Conservation (phyloP, 2,329 filamentous ascomycete species). For the Aspergillus puulaauensis region DNA sequence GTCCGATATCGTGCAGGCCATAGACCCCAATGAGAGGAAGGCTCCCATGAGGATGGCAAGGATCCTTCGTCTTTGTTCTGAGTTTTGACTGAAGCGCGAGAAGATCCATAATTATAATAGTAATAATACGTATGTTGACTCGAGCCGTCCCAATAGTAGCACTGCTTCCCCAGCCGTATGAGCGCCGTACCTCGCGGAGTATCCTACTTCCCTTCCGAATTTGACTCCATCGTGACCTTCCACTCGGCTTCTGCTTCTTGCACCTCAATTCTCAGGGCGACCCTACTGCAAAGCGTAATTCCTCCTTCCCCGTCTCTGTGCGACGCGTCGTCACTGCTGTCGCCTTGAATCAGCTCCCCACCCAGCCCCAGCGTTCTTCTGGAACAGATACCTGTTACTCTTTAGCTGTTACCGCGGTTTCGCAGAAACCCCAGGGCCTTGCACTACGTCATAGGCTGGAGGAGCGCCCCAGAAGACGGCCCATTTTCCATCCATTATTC, state of each 20-base stretch:
- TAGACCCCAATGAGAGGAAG: neutral
- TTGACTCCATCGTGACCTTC: constrained; percentile 9
- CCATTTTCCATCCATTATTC: constrained; percentile 19
- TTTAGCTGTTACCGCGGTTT: constrained; percentile 18
- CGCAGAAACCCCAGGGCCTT: constrained; percentile 18
- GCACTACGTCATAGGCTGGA: constrained; percentile 32
- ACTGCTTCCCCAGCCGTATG: neutral
- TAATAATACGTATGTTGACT: too few relatives aligned
- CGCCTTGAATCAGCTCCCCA: neutral
- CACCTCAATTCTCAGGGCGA: neutral
- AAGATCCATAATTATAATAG: too few relatives aligned
- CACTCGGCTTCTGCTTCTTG: constrained; percentile 1
- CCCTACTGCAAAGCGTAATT: neutral
- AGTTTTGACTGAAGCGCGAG: too few relatives aligned
- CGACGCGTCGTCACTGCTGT: neutral
- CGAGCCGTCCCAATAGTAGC: neutral
- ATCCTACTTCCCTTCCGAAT: constrained; percentile 26
- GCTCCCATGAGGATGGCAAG: neutral
- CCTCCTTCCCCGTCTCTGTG: neutral
- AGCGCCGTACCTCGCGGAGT: constrained; percentile 16
- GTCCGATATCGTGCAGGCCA: neutral
- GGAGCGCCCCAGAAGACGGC: constrained; percentile 25
- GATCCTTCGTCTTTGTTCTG: neutral
- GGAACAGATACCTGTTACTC: neutral
- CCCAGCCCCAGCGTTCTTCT: neutral